Evolutionary conservation across 164 flowering plant species (phyloP).

Genomic region (Vitis amurensis): DNA sequence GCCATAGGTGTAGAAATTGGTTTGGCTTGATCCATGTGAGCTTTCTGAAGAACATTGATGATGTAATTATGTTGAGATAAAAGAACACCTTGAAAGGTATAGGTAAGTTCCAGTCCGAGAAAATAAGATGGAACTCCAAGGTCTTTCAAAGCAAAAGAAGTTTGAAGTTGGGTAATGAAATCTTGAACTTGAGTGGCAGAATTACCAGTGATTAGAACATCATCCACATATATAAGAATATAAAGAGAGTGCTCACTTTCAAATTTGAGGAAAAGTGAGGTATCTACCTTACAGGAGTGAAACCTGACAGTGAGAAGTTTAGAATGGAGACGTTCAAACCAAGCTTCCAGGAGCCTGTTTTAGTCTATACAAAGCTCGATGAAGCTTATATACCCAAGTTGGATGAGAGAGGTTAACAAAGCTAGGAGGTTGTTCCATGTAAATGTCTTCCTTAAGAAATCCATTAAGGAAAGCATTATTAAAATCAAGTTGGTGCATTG

Average conservation of each 20-base stretch:
- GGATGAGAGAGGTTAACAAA: slow-evolving; percentile 12
- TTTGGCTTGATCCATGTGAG: not conserved
- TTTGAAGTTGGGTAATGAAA: no score
- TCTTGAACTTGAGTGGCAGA: no score
- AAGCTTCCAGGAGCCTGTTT: not conserved
- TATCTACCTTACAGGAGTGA: no score
- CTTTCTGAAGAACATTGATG: not conserved
- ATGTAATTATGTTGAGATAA: not conserved
- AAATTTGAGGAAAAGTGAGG: no score
- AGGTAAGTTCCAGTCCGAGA: no score
- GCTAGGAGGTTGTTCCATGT: slow-evolving; percentile 19
- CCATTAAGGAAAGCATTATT: not conserved
- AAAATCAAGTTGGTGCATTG: slow-evolving; percentile 12
- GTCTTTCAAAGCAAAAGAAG: no score
- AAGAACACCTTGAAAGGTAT: not conserved
- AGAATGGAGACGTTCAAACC: not conserved
- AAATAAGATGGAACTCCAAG: no score
- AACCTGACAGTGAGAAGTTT: no score
- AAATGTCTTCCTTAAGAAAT: not conserved
- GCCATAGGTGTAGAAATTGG: not conserved
- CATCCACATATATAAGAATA: no score
- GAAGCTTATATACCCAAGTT: slow-evolving; percentile 5
- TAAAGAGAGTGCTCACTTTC: no score
- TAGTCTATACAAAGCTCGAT: no score
- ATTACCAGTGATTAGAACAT: no score